Base-by-base conservation (phyloP, 2,329 filamentous ascomycete species). In the Plenodomus lindquistii region DNA sequence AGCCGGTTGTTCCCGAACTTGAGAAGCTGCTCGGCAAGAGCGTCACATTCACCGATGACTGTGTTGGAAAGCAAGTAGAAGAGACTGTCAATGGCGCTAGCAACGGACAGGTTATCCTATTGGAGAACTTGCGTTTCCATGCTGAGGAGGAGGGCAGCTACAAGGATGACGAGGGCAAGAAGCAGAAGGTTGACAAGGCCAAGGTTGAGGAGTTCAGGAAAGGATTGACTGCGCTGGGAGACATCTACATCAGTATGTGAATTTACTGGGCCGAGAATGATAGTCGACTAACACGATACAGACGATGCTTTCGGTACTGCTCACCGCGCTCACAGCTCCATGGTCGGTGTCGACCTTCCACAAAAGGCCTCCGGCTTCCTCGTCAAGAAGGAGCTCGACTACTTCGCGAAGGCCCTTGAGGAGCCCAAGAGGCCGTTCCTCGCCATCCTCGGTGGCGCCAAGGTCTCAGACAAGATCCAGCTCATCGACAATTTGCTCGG, bases 381-480 rank as follows among this genome's bases (percentile, higher is more conserved):
- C 70, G 91, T 99, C 83, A 99, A 99, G 88, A 99, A 97, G 83
- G 94, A 99, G 79, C 88, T 99, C 57, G 94, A 99, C 73, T 99
- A 99, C 86, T 99, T 99, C 73, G 94, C 94, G 59, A 85, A 97
- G 81, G 94, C 91, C 34, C 88, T 99, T 54, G 94, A 99, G 81
- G 85, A 83, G 66, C 94, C 94, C 54, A 83, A 95, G 80, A 87
- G 93, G 48, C 94, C 94, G 54, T 99, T 99, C 89, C 87, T 99
- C 45, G 95, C 94, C 74, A 99, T 99, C 73, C 89, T 99, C 44
- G 94, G 94, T 66, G 94, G 94, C 64, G 91, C 94, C 74, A 99
- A 99, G 85, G 91, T 99, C 63, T 95, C 91, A 37, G 94, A 99
- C 84, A 99, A 99, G 87, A 99, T 99, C 75, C 91, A 97, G 82